These are phyloP conservation scores for Penicillium sp. DNA, from an alignment of 2,329 filamentous ascomycete species.

Conservation along the genomic window DNA sequence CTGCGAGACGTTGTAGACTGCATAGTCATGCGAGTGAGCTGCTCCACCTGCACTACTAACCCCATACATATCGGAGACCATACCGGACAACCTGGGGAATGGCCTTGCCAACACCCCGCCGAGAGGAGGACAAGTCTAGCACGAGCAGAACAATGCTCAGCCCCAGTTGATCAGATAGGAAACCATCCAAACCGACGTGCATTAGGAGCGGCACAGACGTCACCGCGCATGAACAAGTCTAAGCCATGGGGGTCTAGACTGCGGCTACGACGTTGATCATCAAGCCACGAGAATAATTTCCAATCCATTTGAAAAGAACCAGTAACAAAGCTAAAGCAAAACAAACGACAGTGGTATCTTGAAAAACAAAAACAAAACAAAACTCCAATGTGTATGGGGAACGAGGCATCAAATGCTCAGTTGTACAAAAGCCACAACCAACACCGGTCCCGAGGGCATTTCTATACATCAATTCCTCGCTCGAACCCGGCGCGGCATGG, in stretches of 20 bases:
- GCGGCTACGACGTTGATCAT: not conserved
- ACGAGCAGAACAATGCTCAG: not conserved
- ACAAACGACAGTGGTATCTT: slow-evolving; percentile 15
- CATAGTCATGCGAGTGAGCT: not conserved
- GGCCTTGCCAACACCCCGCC: not conserved
- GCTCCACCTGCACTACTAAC: not conserved
- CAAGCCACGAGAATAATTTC: not conserved
- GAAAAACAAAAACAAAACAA: slow-evolving; percentile 3
- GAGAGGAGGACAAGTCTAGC: not conserved
- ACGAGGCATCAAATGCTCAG: not conserved
- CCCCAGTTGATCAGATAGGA: not conserved
- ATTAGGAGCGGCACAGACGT: slow-evolving; percentile 17
- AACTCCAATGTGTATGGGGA: slow-evolving; percentile 2
- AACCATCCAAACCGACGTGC: not conserved
- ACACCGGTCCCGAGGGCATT: not conserved
- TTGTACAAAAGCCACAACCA: slow-evolving; percentile 6
- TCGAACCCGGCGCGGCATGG: slow-evolving; percentile 35
- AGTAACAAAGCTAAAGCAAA: not conserved
- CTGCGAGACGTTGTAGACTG: not conserved
- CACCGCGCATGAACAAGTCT: slow-evolving; percentile 3
- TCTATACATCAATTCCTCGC: slow-evolving; percentile 22
- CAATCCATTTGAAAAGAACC: not conserved
- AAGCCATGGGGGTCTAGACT: not conserved
- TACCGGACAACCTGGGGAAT: not conserved
- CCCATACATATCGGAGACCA: not conserved